A percentile compares a stretch with the other conserved stretches of the same genome.
Evolutionary conservation across 208 protist species (phyloP).

Genomic region (Wallacemonas collosoma): DNA sequence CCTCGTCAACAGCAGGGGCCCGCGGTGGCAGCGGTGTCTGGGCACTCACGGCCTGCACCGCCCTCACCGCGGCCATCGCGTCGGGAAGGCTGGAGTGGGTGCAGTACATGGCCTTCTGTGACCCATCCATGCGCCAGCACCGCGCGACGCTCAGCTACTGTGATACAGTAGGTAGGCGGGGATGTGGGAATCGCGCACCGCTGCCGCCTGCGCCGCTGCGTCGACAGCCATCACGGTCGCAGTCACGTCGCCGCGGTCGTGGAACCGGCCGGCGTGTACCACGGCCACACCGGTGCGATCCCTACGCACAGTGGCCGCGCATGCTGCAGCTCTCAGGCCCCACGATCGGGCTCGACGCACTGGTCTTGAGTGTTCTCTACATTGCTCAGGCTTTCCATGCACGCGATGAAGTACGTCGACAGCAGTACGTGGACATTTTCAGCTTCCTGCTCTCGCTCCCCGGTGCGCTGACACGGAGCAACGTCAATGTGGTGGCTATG

Average conservation of each 20-base stretch:
- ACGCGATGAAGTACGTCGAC: conserved; percentile 16
- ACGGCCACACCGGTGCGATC: conserved; percentile 39
- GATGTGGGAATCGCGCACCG: conserved; percentile 7
- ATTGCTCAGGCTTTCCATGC: conserved; percentile 38
- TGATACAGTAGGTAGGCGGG: background rate
- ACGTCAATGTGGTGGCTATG: conserved; percentile 63
- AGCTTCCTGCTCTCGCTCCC: conserved; percentile 48
- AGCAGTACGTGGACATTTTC: conserved; percentile 49
- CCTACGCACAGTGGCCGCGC: conserved; percentile 6
- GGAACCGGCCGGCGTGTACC: conserved; percentile 17
- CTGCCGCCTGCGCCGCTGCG: conserved; percentile 12
- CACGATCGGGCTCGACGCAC: conserved; percentile 44
- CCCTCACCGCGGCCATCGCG: conserved; percentile 62
- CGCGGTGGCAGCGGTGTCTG: conserved; percentile 27
- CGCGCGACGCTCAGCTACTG: conserved; percentile 41
- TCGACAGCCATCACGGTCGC: background rate
- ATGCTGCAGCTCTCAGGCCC: conserved; percentile 24
- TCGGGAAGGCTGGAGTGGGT: conserved; percentile 69
- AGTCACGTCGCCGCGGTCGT: background rate
- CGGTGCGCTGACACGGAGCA: conserved; percentile 47
- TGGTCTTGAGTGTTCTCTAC: conserved; percentile 49
- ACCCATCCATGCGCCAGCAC: conserved; percentile 50
- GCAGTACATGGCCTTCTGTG: conserved; percentile 51
- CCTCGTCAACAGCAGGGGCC: background rate
- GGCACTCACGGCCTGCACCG: conserved; percentile 50